Evolutionary conservation across 257 asterid genomes (phyloP).

Genomic region (Salvia splendens): DNA sequence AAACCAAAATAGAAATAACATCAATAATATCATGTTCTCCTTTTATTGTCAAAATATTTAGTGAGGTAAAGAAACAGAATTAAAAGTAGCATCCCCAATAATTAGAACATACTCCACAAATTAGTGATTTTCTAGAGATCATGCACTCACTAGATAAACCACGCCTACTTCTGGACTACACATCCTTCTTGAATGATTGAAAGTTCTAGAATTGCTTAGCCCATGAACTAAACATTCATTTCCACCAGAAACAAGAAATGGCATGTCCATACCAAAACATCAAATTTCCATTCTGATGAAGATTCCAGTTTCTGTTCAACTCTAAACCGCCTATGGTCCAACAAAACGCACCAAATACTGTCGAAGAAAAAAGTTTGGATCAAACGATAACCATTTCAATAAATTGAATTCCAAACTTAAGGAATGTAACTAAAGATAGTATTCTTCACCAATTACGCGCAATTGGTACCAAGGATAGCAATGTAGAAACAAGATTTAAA

Average conservation of each 20-base stretch:
- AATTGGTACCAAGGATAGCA: neutral
- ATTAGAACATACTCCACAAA: neutral
- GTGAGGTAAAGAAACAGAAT: neutral
- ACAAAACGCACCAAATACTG: conserved; percentile 7
- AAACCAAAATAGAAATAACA: too few relatives aligned
- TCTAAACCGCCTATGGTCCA: neutral
- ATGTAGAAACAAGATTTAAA: neutral
- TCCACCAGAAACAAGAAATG: neutral
- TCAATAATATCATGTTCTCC: neutral
- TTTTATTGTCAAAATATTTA: neutral
- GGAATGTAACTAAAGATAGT: neutral
- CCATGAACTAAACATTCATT: conserved; percentile 4
- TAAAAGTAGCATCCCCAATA: neutral
- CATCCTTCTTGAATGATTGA: neutral
- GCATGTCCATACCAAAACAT: neutral
- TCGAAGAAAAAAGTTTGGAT: neutral
- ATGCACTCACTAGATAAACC: conserved; percentile 1
- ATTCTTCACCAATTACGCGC: conserved; percentile 3
- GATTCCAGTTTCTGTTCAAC: neutral
- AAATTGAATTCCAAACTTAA: neutral
- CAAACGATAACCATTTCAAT: neutral
- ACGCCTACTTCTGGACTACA: neutral
- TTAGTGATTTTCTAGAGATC: neutral
- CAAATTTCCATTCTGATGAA: neutral
- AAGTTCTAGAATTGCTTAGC: neutral